A percentile compares a stretch with the other conserved stretches of the same genome.
phyloP scores from a whole-genome alignment of 2,329 filamentous ascomycete species.

The Neoascochyta sp. region DNA sequence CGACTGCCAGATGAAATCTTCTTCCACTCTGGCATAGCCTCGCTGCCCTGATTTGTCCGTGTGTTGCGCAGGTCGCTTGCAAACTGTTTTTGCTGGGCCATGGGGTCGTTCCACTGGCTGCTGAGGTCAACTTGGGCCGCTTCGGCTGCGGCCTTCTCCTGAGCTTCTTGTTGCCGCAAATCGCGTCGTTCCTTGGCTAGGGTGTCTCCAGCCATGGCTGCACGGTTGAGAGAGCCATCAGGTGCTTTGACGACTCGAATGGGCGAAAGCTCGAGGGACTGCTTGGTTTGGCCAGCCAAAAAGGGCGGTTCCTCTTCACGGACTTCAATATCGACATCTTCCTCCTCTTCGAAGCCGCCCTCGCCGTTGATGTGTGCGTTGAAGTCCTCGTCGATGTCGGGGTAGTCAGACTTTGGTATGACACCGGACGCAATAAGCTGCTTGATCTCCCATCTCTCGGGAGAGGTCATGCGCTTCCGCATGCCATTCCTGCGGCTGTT shows the following conservation, averaged over 20 bases:
- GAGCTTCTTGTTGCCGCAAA: slow-evolving; percentile 79
- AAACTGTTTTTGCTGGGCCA: slow-evolving; percentile 87
- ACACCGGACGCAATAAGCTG: slow-evolving; percentile 95
- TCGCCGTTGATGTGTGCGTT: slow-evolving; percentile 82
- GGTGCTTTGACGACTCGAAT: slow-evolving; percentile 97
- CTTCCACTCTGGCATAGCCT: slow-evolving; percentile 89
- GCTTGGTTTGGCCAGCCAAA: slow-evolving; percentile 91
- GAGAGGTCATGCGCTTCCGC: slow-evolving; percentile 92
- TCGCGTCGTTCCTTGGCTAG: slow-evolving; percentile 89
- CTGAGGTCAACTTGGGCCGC: slow-evolving; percentile 75
- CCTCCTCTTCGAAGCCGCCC: slow-evolving; percentile 84
- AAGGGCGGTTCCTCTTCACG: slow-evolving; percentile 96
- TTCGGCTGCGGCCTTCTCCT: slow-evolving; percentile 72
- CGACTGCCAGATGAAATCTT: slow-evolving; percentile 74
- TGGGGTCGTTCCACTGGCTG: slow-evolving; percentile 94
- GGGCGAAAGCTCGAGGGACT: slow-evolving; percentile 88
- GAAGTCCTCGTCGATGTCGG: slow-evolving; percentile 91
- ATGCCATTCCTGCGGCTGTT: slow-evolving; percentile 48
- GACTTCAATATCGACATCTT: slow-evolving; percentile 96
- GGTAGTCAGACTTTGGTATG: slow-evolving; percentile 87
- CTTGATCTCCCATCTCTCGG: slow-evolving; percentile 95
- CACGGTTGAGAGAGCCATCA: slow-evolving; percentile 94
- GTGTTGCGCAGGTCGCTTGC: slow-evolving; percentile 76
- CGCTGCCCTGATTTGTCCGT: slow-evolving; percentile 56
- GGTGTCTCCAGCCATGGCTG: slow-evolving; percentile 87